A percentile compares a stretch with the other conserved stretches of the same genome.
phyloP scores from a whole-genome alignment of 306 rosid genomes.

The Gynostemma pentaphyllum region DNA sequence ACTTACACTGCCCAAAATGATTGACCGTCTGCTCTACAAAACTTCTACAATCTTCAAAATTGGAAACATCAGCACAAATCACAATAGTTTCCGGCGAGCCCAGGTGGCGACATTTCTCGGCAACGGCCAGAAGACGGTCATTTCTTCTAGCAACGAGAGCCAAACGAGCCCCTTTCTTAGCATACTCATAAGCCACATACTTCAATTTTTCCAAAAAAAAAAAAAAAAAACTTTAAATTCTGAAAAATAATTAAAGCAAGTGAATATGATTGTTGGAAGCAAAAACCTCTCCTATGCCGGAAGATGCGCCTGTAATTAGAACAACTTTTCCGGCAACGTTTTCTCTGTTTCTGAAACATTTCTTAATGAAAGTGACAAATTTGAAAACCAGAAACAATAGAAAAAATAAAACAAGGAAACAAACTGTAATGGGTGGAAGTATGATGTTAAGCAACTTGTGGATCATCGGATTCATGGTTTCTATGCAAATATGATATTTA shows the following conservation, averaged over 20 bases:
- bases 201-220: too few relatives aligned
- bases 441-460: too few relatives aligned
- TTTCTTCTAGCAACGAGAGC: constrained; percentile 43
- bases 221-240: too few relatives aligned
- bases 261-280: too few relatives aligned
- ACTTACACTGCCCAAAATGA: constrained; percentile 38
- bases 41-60: constrained; percentile 32
- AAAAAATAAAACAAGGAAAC: too few relatives aligned
- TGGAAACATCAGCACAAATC: constrained; percentile 49
- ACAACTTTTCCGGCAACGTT: constrained; percentile 47
- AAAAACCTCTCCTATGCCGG: constrained; percentile 50
- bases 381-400: constrained; percentile 38
- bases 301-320: constrained; percentile 65
- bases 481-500: too few relatives aligned
- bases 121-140: constrained; percentile 30
- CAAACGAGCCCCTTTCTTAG: constrained; percentile 42
- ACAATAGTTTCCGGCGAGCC: constrained; percentile 48
- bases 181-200: constrained; percentile 79
- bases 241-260: too few relatives aligned
- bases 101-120: constrained; percentile 21
- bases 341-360: constrained; percentile 29
- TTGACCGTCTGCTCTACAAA: constrained; percentile 41
- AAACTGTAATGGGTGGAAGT: too few relatives aligned
- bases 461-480: too few relatives aligned
- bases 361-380: constrained; percentile 21